Evolutionary conservation across 2,329 filamentous ascomycete species (phyloP).

Genomic region (Phyllosticta citrichinensis): DNA sequence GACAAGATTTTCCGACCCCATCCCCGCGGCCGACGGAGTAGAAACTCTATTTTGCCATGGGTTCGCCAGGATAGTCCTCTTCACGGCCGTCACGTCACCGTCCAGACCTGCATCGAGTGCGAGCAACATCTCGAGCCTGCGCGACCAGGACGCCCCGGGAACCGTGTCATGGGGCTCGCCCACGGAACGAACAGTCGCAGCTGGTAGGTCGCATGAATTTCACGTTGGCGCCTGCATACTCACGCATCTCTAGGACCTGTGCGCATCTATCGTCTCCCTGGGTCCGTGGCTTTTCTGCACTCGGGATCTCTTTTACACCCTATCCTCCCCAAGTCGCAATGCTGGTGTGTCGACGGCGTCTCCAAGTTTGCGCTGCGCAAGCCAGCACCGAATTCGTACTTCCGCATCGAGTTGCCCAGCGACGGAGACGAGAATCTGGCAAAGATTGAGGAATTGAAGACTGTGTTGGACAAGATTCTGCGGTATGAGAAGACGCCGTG

Average conservation of each 20-base stretch:
- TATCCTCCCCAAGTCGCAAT: conserved; percentile 82
- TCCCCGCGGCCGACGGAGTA: conserved; percentile 36
- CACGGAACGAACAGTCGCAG: conserved; percentile 72
- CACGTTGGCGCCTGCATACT: conserved; percentile 2
- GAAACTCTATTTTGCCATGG: conserved; percentile 69
- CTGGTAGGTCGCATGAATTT: conserved; percentile 44
- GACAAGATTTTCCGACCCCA: conserved; percentile 16
- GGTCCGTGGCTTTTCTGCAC: conserved; percentile 78
- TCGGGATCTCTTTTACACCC: conserved; percentile 76
- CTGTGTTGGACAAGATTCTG: conserved; percentile 60
- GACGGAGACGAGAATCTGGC: conserved; percentile 52
- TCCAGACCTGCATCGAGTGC: conserved; percentile 26
- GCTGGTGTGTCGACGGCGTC: conserved; percentile 81
- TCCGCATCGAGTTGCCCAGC: conserved; percentile 76
- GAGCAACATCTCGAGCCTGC: conserved; percentile 20
- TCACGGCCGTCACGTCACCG: conserved; percentile 33
- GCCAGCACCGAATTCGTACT: conserved; percentile 65
- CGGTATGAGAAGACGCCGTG: conserved; percentile 83
- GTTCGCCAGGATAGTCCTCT: conserved; percentile 61
- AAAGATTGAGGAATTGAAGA: conserved; percentile 57
- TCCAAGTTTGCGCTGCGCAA: conserved; percentile 83
- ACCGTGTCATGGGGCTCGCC: conserved; percentile 63
- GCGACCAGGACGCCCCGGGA: conserved; percentile 42
- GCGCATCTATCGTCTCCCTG: conserved; percentile 75
- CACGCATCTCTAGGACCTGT: conserved; percentile 48